These are phyloP conservation scores for Mycena maculata DNA, from an alignment of 768 basidiomycete species.

Conservation along the genomic window DNA sequence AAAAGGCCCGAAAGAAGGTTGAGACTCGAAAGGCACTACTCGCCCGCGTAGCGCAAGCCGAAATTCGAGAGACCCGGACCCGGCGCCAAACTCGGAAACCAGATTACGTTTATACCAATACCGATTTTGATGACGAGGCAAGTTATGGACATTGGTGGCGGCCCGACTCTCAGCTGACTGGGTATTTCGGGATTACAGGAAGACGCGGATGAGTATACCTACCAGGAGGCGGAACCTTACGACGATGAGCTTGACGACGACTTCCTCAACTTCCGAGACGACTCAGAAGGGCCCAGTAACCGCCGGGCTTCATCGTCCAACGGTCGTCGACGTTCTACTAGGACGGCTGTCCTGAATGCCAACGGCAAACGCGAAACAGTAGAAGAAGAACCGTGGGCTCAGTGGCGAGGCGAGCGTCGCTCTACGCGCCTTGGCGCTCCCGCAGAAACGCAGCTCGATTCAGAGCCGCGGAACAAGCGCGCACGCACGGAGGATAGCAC, in stretches of 20 bases:
- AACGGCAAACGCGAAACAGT: constrained; percentile 64
- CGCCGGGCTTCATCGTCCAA: constrained; percentile 47
- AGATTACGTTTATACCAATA: constrained; percentile 83
- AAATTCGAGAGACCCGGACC: constrained; percentile 83
- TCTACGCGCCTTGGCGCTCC: constrained; percentile 74
- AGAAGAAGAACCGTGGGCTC: constrained; percentile 62
- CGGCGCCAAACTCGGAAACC: constrained; percentile 77
- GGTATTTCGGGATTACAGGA: constrained; percentile 55
- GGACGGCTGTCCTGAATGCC: constrained; percentile 58
- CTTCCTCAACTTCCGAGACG: constrained; percentile 55
- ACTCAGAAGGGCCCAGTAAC: constrained; percentile 55
- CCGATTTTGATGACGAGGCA: constrained; percentile 72
- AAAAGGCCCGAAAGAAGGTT: constrained; percentile 74
- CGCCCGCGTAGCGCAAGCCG: constrained; percentile 67
- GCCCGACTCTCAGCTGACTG: constrained; percentile 37
- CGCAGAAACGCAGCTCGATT: constrained; percentile 62
- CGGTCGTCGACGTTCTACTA: constrained; percentile 65
- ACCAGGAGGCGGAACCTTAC: constrained; percentile 73
- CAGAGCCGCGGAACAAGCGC: constrained; percentile 68
- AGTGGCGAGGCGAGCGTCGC: constrained; percentile 82
- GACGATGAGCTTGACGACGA: constrained; percentile 74
- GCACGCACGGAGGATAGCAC: constrained; percentile 83
- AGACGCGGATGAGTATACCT: constrained; percentile 75
- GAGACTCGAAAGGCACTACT: constrained; percentile 73
- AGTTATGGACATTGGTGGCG: constrained; percentile 43